Evolutionary conservation across 2,329 filamentous ascomycete genomes (phyloP), one percentile per base, ranked within the genome.

Genomic region (Epichloe brachyelytri): DNA sequence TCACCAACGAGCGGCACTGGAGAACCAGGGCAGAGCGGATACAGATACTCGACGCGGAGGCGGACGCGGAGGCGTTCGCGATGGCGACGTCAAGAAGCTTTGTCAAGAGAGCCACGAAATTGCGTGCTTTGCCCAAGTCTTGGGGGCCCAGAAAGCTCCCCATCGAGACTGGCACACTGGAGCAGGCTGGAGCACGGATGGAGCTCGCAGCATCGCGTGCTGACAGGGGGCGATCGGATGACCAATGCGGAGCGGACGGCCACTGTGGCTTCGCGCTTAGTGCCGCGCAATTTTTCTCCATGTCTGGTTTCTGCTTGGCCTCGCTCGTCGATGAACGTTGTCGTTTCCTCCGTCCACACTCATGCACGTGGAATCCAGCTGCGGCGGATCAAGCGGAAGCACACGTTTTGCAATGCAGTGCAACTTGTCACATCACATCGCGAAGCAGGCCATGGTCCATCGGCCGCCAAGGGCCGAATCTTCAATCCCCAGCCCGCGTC

Each of bases 91-190:
- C 26, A 30, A 30, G 26, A 30, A 30, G 22, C 26, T 54, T 56
- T 53, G 57, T 57, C 56, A 52, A 59, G 55, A 56, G 54, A 57
- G 56, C 57, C 58, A 58, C 57, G 12, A 50, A 52, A 61, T 61
- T 57, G 58, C 59, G 59, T 61, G 59, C 59, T 61, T 49, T 72
- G 73, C 53, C 63, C 79, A 53, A 54, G 50, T 37, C 46, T 46
- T 47, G 43, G 39, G 44, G 38, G 15, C 10, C 38, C 44, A 22
- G 38, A 17, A 44, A 44, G 33, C 22, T 17, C 46, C 34, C 33
- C n/a, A 15, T 50, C 10, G 19, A 40, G 44, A 36, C 22, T 50
- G 22, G 33, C 33, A 17, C 5, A n/a, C n/a, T 48, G 46, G 19
- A 20, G 22, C 38, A 1, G n/a, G 46, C 12, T 19, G 37, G 37